Percentiles rank a stretch among this genome's conserved stretches.
Evolutionary conservation across 495 filamentous ascomycete genomes (phyloP).

Genomic region (Penicillium daleae): DNA sequence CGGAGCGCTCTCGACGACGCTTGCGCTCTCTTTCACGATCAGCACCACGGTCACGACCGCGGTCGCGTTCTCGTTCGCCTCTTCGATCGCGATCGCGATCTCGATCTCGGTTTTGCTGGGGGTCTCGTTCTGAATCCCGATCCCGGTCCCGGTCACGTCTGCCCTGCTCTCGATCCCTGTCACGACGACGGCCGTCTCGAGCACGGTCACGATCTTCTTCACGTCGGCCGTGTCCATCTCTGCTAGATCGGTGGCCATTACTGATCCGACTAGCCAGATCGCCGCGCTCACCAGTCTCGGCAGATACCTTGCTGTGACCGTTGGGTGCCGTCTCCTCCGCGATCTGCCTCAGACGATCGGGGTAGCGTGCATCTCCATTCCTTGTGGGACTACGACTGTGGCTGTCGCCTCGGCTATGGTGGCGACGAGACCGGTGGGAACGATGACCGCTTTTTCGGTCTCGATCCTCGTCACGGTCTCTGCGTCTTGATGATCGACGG

Average conservation of each 20-base stretch:
- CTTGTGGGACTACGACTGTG: constrained; percentile 33
- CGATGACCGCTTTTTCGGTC: constrained; percentile 48
- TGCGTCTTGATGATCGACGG: constrained; percentile 54
- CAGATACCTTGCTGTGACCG: constrained; percentile 24
- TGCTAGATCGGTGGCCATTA: constrained; percentile 37
- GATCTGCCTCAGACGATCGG: constrained; percentile 28
- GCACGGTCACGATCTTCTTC: constrained; percentile 36
- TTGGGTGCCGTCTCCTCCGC: constrained; percentile 25
- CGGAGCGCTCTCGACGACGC: constrained; percentile 55
- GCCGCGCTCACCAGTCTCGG: constrained; percentile 15
- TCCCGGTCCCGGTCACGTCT: constrained; percentile 35
- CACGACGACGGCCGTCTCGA: constrained; percentile 31
- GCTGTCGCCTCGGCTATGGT: constrained; percentile 52
- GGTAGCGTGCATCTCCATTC: constrained; percentile 32
- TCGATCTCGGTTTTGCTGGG: constrained; percentile 40
- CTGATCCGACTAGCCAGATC: constrained; percentile 33
- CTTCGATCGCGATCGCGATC: constrained; percentile 40
- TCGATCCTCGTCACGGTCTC: constrained; percentile 47
- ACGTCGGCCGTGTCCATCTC: constrained; percentile 46
- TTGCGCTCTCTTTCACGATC: constrained; percentile 58
- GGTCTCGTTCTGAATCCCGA: constrained; percentile 22
- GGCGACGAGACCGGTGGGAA: constrained; percentile 51
- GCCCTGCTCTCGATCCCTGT: constrained; percentile 26
- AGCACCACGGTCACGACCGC: constrained; percentile 36
- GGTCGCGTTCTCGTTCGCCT: constrained; percentile 37